Conservation (phyloP, 2,329 filamentous ascomycete species). For the Fusarium nanum region DNA sequence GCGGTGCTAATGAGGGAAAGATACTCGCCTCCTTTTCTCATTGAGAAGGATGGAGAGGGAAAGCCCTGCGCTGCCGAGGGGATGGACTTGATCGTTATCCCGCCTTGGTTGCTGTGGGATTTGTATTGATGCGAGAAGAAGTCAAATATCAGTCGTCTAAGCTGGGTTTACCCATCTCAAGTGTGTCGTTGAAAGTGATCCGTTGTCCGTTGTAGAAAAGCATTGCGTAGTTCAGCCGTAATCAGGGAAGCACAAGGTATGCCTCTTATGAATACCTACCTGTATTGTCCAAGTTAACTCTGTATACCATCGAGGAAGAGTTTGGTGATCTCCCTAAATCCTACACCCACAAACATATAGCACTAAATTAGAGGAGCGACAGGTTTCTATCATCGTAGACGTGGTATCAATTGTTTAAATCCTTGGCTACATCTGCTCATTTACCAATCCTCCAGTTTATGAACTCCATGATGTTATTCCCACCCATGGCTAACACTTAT, state of each 20-base stretch:
- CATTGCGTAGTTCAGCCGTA: background rate
- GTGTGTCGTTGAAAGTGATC: constrained; percentile 21
- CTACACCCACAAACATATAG: background rate
- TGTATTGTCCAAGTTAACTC: background rate
- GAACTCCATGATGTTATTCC: constrained; percentile 16
- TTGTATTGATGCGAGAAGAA: constrained; percentile 45
- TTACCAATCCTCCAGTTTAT: constrained; percentile 21
- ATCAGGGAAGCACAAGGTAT: background rate
- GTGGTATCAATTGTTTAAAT: constrained; percentile 44
- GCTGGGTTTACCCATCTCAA: constrained; percentile 36
- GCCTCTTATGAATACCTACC: no score
- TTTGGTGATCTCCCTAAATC: background rate
- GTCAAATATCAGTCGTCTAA: constrained; percentile 44
- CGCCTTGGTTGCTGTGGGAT: constrained; percentile 54
- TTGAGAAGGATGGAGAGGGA: constrained; percentile 73
- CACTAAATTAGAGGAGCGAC: background rate
- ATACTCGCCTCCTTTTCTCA: constrained; percentile 72
- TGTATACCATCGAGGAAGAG: background rate
- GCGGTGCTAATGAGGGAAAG: constrained; percentile 99
- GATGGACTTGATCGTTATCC: constrained; percentile 91
- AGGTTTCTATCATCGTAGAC: constrained; percentile 21
- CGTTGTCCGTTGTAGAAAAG: background rate
- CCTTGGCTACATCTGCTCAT: constrained; percentile 32
- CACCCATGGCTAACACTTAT: constrained; percentile 19
- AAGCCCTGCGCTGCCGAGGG: constrained; percentile 95